phyloP scores from a whole-genome alignment of 176 grass and related monocot genomes.

The Melocanna baccifera region DNA sequence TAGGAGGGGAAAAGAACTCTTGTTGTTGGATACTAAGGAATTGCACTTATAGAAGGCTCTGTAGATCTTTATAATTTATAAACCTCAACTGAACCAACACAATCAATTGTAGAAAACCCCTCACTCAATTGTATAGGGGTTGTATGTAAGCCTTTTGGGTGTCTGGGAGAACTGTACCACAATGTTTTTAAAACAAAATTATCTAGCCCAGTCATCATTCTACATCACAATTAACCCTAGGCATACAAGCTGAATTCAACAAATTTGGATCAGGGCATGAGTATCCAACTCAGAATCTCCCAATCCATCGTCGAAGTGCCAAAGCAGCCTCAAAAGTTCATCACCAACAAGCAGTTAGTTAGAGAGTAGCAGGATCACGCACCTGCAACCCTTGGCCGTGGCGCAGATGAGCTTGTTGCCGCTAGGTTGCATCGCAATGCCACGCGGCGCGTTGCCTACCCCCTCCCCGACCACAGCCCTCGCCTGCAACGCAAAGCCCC shows the following conservation, averaged over 20 bases:
- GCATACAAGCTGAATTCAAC: background rate
- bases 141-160: too few species aligned
- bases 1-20: too few species aligned
- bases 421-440: constrained; percentile 57
- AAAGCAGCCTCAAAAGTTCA: background rate
- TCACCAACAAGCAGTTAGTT: background rate
- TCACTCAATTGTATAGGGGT: too few species aligned
- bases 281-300: background rate
- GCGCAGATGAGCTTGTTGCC: constrained; percentile 64
- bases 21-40: too few species aligned
- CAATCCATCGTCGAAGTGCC: background rate
- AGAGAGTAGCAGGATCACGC: background rate
- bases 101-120: too few species aligned
- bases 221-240: too few species aligned
- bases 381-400: constrained; percentile 59
- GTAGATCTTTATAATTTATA: too few species aligned
- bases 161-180: too few species aligned
- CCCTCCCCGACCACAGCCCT: constrained; percentile 50
- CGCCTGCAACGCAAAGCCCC: constrained; percentile 33
- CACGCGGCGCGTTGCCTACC: constrained; percentile 26
- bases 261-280: background rate
- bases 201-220: too few species aligned
- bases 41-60: too few species aligned
- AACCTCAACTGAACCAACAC: too few species aligned
- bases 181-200: too few species aligned